Conservation (phyloP, 225 moss, liverwort and hornwort species). For the Climacium dendroides region DNA sequence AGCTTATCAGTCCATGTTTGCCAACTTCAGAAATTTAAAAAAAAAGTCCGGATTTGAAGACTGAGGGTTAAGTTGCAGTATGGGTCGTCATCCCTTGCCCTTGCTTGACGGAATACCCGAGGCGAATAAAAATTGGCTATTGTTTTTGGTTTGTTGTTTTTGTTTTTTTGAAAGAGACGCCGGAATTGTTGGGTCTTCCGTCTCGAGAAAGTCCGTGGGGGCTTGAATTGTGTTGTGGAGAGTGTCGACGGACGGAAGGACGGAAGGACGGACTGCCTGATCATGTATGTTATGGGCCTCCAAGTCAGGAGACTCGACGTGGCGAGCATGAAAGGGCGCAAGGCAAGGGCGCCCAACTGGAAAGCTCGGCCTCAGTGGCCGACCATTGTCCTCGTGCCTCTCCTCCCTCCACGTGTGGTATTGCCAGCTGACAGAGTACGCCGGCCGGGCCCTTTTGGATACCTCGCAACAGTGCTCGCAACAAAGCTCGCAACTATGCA, state of each 20-base stretch:
- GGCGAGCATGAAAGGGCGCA: not conserved
- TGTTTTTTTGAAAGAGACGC: too few relatives aligned
- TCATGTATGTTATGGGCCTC: not conserved
- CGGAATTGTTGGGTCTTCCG: not conserved
- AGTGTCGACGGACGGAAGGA: too few relatives aligned
- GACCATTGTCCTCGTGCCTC: not conserved
- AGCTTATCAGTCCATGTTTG: not conserved
- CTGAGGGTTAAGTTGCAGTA: too few relatives aligned
- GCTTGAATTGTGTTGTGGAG: not conserved
- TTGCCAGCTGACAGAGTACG: not conserved
- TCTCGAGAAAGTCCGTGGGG: not conserved
- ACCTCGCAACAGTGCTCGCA: not conserved
- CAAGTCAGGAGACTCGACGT: constrained; percentile 6
- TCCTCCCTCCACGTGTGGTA: not conserved
- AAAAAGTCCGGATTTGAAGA: not conserved
- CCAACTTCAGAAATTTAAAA: not conserved
- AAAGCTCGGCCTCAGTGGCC: constrained; percentile 4
- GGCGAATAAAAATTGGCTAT: too few relatives aligned
- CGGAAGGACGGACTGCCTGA: too few relatives aligned
- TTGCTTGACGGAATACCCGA: not conserved
- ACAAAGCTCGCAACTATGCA: not conserved
- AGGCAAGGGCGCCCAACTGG: not conserved
- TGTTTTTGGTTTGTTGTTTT: too few relatives aligned
- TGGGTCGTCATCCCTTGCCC: not conserved
- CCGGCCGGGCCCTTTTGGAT: not conserved